These are phyloP conservation scores for Malassezia equina DNA, from an alignment of 1,284 basidiomycete genomes.

Conservation along the genomic window DNA sequence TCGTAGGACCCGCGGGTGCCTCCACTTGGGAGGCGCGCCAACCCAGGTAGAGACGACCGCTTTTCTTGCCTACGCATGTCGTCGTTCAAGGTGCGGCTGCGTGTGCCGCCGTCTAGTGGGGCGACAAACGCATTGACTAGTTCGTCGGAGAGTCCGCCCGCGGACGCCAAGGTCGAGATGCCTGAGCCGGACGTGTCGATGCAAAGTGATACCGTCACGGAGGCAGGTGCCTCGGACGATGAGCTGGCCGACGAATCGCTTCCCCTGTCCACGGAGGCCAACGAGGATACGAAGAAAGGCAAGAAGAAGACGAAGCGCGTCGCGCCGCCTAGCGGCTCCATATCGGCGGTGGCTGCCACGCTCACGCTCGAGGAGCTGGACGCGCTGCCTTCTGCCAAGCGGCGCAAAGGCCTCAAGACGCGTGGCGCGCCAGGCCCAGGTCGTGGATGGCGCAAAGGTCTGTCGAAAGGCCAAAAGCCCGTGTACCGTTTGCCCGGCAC, in stretches of 20 bases:
- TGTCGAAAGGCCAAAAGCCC: constrained; percentile 44
- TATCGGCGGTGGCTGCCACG: constrained; percentile 14
- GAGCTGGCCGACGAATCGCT: constrained; percentile 6
- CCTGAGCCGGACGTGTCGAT: neutral
- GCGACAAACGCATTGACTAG: neutral
- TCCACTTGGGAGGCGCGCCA: neutral
- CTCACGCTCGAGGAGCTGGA: constrained; percentile 41
- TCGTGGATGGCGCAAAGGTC: constrained; percentile 41
- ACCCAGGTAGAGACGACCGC: neutral
- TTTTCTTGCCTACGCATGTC: constrained; percentile 1
- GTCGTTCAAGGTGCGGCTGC: constrained; percentile 14
- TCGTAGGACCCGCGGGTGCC: neutral
- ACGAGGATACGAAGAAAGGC: neutral
- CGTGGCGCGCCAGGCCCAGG: constrained; percentile 43
- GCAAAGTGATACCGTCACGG: neutral
- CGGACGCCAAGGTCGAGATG: neutral
- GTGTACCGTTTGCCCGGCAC: constrained; percentile 32
- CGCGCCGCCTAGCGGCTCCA: constrained; percentile 7
- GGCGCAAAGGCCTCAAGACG: constrained; percentile 39
- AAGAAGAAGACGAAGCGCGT: neutral
- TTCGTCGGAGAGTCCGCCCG: neutral
- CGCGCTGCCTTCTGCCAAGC: constrained; percentile 42
- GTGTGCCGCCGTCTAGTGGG: constrained; percentile 9
- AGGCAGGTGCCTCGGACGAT: neutral
- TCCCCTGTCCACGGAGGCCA: neutral